phyloP scores from a whole-genome alignment of 805 yeast genomes.

The Saccharomyces paradoxus region DNA sequence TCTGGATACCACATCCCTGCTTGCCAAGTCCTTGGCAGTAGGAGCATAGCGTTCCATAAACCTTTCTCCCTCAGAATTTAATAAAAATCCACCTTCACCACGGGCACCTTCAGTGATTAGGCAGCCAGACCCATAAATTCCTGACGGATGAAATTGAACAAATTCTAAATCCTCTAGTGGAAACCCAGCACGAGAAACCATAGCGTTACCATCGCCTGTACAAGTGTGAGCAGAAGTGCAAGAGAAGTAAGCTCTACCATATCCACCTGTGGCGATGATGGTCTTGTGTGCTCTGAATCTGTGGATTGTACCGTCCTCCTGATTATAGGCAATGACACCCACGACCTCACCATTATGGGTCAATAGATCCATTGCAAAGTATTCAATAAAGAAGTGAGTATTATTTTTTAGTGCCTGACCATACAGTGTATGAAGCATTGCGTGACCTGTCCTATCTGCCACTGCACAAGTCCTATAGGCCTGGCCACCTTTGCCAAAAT shows the following conservation, averaged over 20 bases:
- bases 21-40: slow-evolving; percentile 95
- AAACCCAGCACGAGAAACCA: slow-evolving; percentile 97
- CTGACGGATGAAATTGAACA: slow-evolving; percentile 98
- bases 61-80: slow-evolving; percentile 97
- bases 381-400: slow-evolving; percentile 96
- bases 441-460: slow-evolving; percentile 98
- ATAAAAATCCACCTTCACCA: slow-evolving; percentile 98
- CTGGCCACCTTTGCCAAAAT: slow-evolving; percentile 96
- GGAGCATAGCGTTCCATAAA: slow-evolving; percentile 99
- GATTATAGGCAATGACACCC: slow-evolving; percentile 95
- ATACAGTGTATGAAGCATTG: slow-evolving; percentile 86
- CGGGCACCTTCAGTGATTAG: slow-evolving; percentile 98
- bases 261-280: slow-evolving; percentile 96
- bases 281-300: slow-evolving; percentile 96
- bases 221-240: slow-evolving; percentile 99
- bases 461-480: slow-evolving; percentile 99
- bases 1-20: slow-evolving; percentile 96
- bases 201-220: slow-evolving; percentile 98
- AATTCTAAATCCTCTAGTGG: slow-evolving; percentile 96
- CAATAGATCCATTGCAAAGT: slow-evolving; percentile 87
- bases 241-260: slow-evolving; percentile 96
- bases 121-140: slow-evolving; percentile 98
- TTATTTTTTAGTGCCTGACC: slow-evolving; percentile 95
- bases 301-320: slow-evolving; percentile 97
- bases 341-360: slow-evolving; percentile 94